Base-by-base conservation (phyloP, 2,329 filamentous ascomycete genomes). In the Sclerotinia trifoliorum region DNA sequence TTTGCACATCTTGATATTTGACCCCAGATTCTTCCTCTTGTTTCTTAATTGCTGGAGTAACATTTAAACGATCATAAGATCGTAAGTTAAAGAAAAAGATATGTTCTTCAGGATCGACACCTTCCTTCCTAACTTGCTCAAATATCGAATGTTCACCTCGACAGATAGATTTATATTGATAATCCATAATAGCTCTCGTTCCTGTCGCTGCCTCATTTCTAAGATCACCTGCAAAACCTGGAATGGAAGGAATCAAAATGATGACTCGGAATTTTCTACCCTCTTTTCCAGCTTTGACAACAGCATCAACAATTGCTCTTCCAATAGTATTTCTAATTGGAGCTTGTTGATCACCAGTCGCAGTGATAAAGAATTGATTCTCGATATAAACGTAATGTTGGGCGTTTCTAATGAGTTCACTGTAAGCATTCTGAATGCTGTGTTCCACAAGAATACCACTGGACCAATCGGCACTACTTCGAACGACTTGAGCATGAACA, bases 361-460 rank as follows among this genome's bases (percentile, higher is more conserved):
- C 92, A 1, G 93, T 96, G 80, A 86, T 97, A 83, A 98, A 99
- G 82, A 98, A 98, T 76, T 99, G 95, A 75, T 98, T 98, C 79
- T 99, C 95, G 70, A 99, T 97, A 81, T 98, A 99, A 32, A 99
- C 90, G 74, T 88, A 97, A 77, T 98, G 94, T 79, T 97, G 82
- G 0, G 94, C 94, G 64, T 92, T 92, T 63, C 89, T 84, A 74
- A 98, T 98, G 42, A 96, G 81, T 71, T 97, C 92, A 69, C 83
- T 84, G 77, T 96, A 96, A 0, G 93, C 92, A 74, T 93, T 96
- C 73, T 95, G 92, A 68, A 96, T 96, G 62, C 90, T 93, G 73
- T 92, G 89, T 70, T 96, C 93, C 0, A 84, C 88, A 54, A 96
- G 79, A 69, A 97, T 95, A 4, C 94, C 94, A 76, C 91, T 96